Percentiles rank a stretch among this genome's conserved stretches.
Conservation (phyloP, 1,139 yeast genomes). For the Lodderomyces orthopsilosis region DNA sequence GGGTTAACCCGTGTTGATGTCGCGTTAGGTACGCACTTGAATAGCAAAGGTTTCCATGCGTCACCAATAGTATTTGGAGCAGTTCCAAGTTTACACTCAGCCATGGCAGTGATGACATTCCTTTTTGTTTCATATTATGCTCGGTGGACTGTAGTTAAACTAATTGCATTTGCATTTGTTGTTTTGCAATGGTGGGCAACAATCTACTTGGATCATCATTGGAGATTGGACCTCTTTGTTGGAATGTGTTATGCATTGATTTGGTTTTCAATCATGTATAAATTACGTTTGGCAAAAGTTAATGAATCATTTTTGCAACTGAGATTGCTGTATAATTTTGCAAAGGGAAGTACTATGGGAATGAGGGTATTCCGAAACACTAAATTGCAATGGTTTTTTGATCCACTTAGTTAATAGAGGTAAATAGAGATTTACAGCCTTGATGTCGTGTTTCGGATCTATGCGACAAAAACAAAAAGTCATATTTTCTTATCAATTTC, state of each 20-base stretch:
- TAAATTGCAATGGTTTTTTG: conserved; percentile 46
- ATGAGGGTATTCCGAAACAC: conserved; percentile 57
- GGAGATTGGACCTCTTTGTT: conserved; percentile 56
- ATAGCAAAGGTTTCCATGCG: conserved; percentile 61
- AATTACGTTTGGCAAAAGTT: conserved; percentile 18
- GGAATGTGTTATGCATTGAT: conserved; percentile 52
- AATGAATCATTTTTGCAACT: conserved; percentile 29
- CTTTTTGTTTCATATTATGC: conserved; percentile 44
- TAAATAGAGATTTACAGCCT: too few species aligned
- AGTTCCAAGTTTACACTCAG: conserved; percentile 64
- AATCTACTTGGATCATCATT: conserved; percentile 70
- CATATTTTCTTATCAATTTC: too few species aligned
- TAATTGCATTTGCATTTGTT: conserved; percentile 37
- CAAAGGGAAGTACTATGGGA: conserved; percentile 50
- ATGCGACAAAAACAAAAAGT: too few species aligned
- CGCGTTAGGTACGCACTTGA: conserved; percentile 60
- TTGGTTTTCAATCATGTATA: conserved; percentile 37
- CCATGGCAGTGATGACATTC: conserved; percentile 57
- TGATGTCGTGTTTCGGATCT: too few species aligned
- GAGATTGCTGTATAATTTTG: conserved; percentile 32
- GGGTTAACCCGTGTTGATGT: conserved; percentile 64
- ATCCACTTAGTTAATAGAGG: conserved; percentile 30
- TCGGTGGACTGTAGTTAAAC: conserved; percentile 35
- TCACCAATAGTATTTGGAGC: conserved; percentile 74
- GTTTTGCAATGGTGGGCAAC: conserved; percentile 73